Percentiles rank a stretch among this genome's conserved stretches.
phyloP scores from a whole-genome alignment of 1,284 basidiomycete species.

The Retiboletus fuscus region DNA sequence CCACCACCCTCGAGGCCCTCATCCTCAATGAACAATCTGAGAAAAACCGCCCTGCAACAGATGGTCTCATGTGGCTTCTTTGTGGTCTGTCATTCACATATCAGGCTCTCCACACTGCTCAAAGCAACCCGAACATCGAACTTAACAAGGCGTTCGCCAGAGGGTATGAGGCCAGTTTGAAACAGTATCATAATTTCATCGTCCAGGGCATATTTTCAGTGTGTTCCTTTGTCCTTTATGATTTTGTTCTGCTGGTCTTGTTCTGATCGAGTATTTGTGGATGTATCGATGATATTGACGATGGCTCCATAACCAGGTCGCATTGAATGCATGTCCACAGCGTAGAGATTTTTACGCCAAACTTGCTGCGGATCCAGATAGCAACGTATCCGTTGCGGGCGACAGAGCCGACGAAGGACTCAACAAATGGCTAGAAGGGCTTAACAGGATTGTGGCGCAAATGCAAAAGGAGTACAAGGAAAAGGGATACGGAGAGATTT shows the following conservation, averaged over 20 bases:
- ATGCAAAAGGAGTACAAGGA: constrained; percentile 80
- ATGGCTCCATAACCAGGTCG: constrained; percentile 47
- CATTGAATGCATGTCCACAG: constrained; percentile 97
- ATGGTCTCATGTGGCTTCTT: constrained; percentile 93
- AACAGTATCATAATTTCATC: constrained; percentile 89
- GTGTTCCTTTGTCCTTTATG: constrained; percentile 49
- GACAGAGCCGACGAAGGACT: constrained; percentile 80
- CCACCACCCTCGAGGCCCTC: constrained; percentile 86
- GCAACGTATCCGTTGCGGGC: constrained; percentile 65
- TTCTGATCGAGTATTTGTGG: too few relatives aligned
- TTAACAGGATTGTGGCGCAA: constrained; percentile 77
- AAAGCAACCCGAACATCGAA: constrained; percentile 78
- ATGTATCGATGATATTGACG: too few relatives aligned
- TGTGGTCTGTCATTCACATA: constrained; percentile 94
- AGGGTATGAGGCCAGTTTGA: constrained; percentile 87
- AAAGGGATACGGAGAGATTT: constrained; percentile 54
- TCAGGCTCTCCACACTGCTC: constrained; percentile 80
- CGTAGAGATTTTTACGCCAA: constrained; percentile 91
- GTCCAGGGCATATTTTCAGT: constrained; percentile 88
- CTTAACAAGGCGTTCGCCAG: constrained; percentile 83
- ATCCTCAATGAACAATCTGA: constrained; percentile 88
- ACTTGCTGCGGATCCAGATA: constrained; percentile 78
- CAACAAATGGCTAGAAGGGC: constrained; percentile 72
- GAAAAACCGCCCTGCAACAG: constrained; percentile 89
- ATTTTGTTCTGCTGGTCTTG: background rate